Evolutionary conservation across 768 basidiomycete genomes (phyloP).

Genomic region (Hericium coralloides): DNA sequence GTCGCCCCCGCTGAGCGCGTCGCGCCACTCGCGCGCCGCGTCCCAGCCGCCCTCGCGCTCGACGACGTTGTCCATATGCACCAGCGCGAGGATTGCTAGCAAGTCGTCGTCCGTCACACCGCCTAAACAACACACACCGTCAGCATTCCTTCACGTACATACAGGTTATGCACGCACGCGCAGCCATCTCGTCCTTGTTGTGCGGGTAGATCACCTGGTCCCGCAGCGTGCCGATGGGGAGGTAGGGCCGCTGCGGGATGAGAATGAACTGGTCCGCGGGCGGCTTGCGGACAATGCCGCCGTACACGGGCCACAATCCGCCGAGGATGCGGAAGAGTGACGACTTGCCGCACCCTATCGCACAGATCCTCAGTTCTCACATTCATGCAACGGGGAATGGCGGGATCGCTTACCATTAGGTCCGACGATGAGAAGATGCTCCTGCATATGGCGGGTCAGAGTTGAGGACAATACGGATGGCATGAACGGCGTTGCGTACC

Average conservation of each 20-base stretch:
- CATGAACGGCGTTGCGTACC: constrained; percentile 31
- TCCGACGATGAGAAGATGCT: constrained; percentile 89
- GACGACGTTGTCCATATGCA: constrained; percentile 81
- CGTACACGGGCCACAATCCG: constrained; percentile 89
- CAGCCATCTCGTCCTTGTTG: constrained; percentile 68
- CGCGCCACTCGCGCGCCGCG: constrained; percentile 83
- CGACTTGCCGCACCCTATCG: constrained; percentile 74
- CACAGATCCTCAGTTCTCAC: neutral
- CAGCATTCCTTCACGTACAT: neutral
- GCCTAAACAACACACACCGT: constrained; percentile 28
- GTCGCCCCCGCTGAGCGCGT: constrained; percentile 88
- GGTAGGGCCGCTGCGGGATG: constrained; percentile 93
- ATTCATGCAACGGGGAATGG: neutral
- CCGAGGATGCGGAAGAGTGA: constrained; percentile 94
- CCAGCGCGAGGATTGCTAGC: constrained; percentile 56
- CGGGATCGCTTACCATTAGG: constrained; percentile 60
- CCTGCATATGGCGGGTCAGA: constrained; percentile 31
- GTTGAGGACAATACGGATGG: neutral
- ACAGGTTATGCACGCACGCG: constrained; percentile 31
- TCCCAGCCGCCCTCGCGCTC: constrained; percentile 98
- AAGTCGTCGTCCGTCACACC: constrained; percentile 72
- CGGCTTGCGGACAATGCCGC: constrained; percentile 82
- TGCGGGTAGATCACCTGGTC: constrained; percentile 98
- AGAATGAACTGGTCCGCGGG: constrained; percentile 83
- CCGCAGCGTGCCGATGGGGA: constrained; percentile 87